Percentiles rank a stretch among this genome's conserved stretches.
These are phyloP conservation scores for Acanthochlamys bracteata DNA, from an alignment of 106 monocot genomes.

Conservation along the genomic window DNA sequence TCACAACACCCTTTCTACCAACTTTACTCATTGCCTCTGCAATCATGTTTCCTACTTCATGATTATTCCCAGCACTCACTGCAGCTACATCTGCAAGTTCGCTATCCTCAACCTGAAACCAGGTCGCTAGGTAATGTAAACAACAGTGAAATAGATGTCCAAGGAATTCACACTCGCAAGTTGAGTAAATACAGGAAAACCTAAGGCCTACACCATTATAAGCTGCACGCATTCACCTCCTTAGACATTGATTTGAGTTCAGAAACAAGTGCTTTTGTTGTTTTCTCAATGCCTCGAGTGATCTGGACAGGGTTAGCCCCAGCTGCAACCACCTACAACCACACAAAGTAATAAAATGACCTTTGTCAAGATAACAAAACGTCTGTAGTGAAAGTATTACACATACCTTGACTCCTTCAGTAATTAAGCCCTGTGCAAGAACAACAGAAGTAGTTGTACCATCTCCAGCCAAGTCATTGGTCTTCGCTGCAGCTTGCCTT, in stretches of 20 bases:
- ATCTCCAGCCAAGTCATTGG: slow-evolving; percentile 96
- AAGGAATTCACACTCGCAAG: too few species aligned
- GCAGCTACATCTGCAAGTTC: slow-evolving; percentile 97
- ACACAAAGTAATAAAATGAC: background rate
- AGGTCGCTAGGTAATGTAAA: too few species aligned
- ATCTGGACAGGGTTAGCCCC: slow-evolving; percentile 80
- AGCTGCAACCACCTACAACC: slow-evolving; percentile 37
- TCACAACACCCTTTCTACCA: slow-evolving; percentile 89
- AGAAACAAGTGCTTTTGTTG: slow-evolving; percentile 46
- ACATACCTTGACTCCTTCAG: slow-evolving; percentile 83
- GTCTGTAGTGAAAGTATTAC: too few species aligned
- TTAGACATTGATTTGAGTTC: slow-evolving; percentile 59
- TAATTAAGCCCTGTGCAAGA: slow-evolving; percentile 91
- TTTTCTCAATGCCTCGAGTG: slow-evolving; percentile 72
- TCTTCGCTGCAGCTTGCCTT: slow-evolving; percentile 95
- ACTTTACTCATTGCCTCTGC: slow-evolving; percentile 98
- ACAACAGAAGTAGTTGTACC: slow-evolving; percentile 96
- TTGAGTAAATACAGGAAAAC: too few species aligned
- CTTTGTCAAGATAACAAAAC: background rate
- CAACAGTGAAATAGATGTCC: too few species aligned
- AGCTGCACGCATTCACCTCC: slow-evolving; percentile 26
- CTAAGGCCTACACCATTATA: too few species aligned
- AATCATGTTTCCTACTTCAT: slow-evolving; percentile 96
- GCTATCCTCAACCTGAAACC: slow-evolving; percentile 79
- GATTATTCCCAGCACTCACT: slow-evolving; percentile 91